Conservation (phyloP, 495 filamentous ascomycete species). For the Aspergillus mulundensis region DNA sequence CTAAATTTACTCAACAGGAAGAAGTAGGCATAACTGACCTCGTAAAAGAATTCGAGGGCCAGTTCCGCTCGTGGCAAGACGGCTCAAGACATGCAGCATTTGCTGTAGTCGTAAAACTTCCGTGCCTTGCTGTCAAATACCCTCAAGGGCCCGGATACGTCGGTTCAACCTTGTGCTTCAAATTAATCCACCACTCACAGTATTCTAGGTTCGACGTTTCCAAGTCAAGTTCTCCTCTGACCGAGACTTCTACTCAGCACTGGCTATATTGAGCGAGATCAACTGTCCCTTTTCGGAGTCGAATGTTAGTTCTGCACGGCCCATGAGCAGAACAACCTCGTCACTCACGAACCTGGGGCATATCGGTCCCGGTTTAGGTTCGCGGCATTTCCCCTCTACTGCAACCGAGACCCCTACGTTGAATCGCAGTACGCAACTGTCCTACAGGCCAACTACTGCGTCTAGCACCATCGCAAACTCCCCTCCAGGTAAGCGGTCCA, state of each 20-base stretch:
- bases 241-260: slow-evolving; percentile 34
- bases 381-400: background rate
- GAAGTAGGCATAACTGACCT: slow-evolving; percentile 31
- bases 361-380: background rate
- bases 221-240: slow-evolving; percentile 41
- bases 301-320: slow-evolving; percentile 16
- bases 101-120: slow-evolving; percentile 40
- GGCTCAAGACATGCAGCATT: slow-evolving; percentile 23
- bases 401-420: background rate
- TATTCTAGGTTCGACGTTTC: slow-evolving; percentile 35
- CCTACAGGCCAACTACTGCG: background rate
- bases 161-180: background rate
- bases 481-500: background rate
- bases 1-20: slow-evolving; percentile 24
- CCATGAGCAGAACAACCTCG: slow-evolving; percentile 22
- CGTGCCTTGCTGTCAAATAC: slow-evolving; percentile 44
- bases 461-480: background rate
- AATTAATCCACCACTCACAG: background rate
- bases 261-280: slow-evolving; percentile 36
- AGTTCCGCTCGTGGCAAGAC: slow-evolving; percentile 8
- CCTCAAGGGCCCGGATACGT: slow-evolving; percentile 21
- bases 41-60: slow-evolving; percentile 17
- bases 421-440: background rate
- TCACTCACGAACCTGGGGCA: slow-evolving; percentile 27
- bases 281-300: slow-evolving; percentile 42